Conservation (phyloP, 164 flowering plant species). For the Tetrastigma voinierianum region DNA sequence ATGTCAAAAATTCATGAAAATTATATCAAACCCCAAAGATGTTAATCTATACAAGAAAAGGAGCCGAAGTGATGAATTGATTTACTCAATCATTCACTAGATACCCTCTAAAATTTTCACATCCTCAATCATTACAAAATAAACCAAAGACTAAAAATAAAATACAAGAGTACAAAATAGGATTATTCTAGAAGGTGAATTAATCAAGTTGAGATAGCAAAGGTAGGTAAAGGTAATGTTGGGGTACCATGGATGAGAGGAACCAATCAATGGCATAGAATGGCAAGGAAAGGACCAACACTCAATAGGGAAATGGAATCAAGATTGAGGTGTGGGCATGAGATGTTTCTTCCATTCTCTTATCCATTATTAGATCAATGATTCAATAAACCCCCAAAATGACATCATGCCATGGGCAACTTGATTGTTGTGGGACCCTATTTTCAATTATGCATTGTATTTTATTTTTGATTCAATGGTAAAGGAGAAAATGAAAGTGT, state of each 20-base stretch:
- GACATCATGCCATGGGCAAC: conserved; percentile 35
- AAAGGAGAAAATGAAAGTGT: not conserved
- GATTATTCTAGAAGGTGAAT: not conserved
- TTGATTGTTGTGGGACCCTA: conserved; percentile 14
- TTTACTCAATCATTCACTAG: too few relatives aligned
- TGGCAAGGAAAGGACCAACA: conserved; percentile 4
- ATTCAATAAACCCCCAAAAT: conserved; percentile 13
- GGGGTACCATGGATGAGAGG: conserved; percentile 5
- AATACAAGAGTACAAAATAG: too few relatives aligned
- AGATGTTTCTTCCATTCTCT: conserved; percentile 1
- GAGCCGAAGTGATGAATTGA: too few relatives aligned
- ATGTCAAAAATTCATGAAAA: too few relatives aligned
- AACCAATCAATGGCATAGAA: conserved; percentile 11
- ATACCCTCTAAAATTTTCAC: too few relatives aligned
- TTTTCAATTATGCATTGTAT: not conserved
- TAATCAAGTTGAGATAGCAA: not conserved
- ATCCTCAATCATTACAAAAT: too few relatives aligned
- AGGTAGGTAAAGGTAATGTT: conserved; percentile 7
- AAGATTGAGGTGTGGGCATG: conserved; percentile 14
- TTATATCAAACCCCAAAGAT: too few relatives aligned
- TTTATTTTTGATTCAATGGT: not conserved
- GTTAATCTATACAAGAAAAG: too few relatives aligned
- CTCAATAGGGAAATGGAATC: not conserved
- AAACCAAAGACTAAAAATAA: too few relatives aligned
- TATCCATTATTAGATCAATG: conserved; percentile 12